Base-by-base conservation (phyloP, 139 green algal genomes). In the Chlorella sorokiniana region DNA sequence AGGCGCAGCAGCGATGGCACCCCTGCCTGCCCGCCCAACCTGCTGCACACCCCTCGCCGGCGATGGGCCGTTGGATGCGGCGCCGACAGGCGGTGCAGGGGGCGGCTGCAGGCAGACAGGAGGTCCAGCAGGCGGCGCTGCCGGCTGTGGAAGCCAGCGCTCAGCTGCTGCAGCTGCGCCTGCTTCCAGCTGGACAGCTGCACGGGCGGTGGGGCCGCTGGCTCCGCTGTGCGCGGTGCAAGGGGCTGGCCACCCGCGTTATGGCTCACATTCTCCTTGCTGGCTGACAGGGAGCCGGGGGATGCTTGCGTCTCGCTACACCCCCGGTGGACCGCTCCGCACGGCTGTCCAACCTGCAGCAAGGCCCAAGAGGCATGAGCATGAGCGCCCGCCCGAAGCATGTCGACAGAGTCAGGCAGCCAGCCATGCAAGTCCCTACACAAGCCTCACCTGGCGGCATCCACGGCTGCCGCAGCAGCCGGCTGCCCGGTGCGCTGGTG, bases 41-140 rank as follows among this genome's bases (percentile, higher is more conserved):
- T 56, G 48, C 48, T 56, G 48, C 48, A n/a, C n/a, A n/a, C n/a
- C n/a, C n/a, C n/a, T n/a, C 48, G 48, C 48, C 48, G 48, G 14
- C 48, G 16, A 56, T 11, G 48, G 11, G 48, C 48, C 48, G 48
- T 16, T 16, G 48, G 14, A 11, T 11, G 11, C 11, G 48, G 48
- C 48, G 14, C 29, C 33, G 22, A 9, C 48, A 22, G 45, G 73
- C 73, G 35, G 14, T 31, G n/a, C 31, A 37, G 38, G 29, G 61
- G 40, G 29, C 75, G 75, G 75, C 71, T 81, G 75, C 59, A 61
- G 59, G 75, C 75, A 2, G 59, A 72, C 25, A 81, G 75, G 40
- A 81, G 75, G 59, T 81, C 59, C 41, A 81, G 75, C 40, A 81
- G 75, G 56, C 75, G 75, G 29, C 75, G 75, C 75, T 81, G 59